A percentile compares a stretch with the other conserved stretches of the same genome.
Conservation (phyloP, 2,329 filamentous ascomycete species). For the Lojkania enalia region DNA sequence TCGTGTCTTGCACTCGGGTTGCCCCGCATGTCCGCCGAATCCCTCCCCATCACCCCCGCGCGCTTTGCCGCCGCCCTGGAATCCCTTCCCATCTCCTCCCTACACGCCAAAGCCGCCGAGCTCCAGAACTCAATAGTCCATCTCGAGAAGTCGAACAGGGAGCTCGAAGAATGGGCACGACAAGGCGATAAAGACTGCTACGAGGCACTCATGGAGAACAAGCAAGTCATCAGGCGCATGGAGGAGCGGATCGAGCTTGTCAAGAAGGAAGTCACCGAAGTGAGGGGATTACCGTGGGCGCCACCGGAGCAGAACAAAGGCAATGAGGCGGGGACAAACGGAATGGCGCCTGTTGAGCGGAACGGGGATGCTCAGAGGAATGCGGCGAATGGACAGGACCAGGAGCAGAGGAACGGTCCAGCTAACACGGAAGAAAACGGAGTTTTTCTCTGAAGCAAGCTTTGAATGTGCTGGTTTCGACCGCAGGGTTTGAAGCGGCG, state of each 20-base stretch:
- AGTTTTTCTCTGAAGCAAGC: conserved; percentile 18
- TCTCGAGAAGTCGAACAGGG: conserved; percentile 72
- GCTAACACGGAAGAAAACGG: conserved; percentile 16
- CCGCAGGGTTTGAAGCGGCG: too few species aligned
- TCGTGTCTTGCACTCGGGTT: too few species aligned
- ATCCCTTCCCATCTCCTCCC: conserved; percentile 66
- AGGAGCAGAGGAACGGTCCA: conserved; percentile 4
- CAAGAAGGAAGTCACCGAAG: conserved; percentile 65
- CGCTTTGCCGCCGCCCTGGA: conserved; percentile 70
- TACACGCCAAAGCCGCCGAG: conserved; percentile 76
- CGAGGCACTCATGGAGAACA: conserved; percentile 74
- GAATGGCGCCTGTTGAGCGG: conserved; percentile 1
- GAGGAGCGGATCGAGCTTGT: conserved; percentile 66
- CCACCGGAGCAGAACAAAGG: conserved; percentile 25
- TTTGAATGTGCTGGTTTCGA: too few species aligned
- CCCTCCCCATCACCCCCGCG: conserved; percentile 62
- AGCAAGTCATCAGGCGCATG: conserved; percentile 69
- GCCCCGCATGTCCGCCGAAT: conserved; percentile 65
- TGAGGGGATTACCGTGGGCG: conserved; percentile 58
- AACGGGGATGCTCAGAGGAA: conserved; percentile 4
- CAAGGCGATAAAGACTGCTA: conserved; percentile 69
- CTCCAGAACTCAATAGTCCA: conserved; percentile 75
- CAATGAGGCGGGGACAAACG: conserved; percentile 13
- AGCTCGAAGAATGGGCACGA: conserved; percentile 65
- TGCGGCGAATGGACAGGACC: conserved; percentile 1